These are phyloP conservation scores for Oleoguttula mirabilis DNA, from an alignment of 495 filamentous ascomycete genomes.

Conservation along the genomic window DNA sequence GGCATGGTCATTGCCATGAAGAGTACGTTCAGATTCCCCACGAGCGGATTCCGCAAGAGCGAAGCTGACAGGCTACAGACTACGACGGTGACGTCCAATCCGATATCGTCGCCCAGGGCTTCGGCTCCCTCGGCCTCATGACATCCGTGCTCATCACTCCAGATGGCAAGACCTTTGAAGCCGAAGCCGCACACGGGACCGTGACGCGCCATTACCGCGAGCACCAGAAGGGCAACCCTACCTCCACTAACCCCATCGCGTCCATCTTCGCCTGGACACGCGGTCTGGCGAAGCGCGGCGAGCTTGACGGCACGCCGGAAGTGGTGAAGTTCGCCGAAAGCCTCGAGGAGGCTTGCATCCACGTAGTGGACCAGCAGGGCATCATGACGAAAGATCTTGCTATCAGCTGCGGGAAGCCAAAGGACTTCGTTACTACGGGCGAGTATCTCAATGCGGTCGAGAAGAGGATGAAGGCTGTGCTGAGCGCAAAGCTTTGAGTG, in stretches of 20 bases:
- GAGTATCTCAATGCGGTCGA: conserved; percentile 87
- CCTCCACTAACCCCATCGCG: conserved; percentile 96
- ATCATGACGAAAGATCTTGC: conserved; percentile 99
- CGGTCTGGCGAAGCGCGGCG: conserved; percentile 81
- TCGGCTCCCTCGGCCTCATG: conserved; percentile 96
- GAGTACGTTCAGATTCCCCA: no score
- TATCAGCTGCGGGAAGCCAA: conserved; percentile 75
- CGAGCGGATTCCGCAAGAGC: no score
- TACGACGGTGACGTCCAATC: conserved; percentile 99
- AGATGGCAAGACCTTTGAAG: conserved; percentile 88
- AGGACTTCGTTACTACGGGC: conserved; percentile 75
- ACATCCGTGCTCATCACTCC: conserved; percentile 94
- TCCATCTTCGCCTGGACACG: conserved; percentile 99
- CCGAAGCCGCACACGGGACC: conserved; percentile 95
- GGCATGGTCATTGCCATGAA: conserved; percentile 96
- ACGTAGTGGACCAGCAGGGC: conserved; percentile 82
- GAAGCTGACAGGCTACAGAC: no score
- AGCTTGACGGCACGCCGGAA: conserved; percentile 79
- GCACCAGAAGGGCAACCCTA: conserved; percentile 93
- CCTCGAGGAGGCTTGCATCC: conserved; percentile 86
- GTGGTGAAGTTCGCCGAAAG: conserved; percentile 78
- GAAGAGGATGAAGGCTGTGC: conserved; percentile 58
- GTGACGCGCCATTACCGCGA: conserved; percentile 97
- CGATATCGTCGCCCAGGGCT: conserved; percentile 95
- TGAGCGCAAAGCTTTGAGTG: conserved; percentile 40